A percentile compares a stretch with the other conserved stretches of the same genome.
phyloP scores from a whole-genome alignment of 2,329 filamentous ascomycete genomes.

The Penicillium glabrum region DNA sequence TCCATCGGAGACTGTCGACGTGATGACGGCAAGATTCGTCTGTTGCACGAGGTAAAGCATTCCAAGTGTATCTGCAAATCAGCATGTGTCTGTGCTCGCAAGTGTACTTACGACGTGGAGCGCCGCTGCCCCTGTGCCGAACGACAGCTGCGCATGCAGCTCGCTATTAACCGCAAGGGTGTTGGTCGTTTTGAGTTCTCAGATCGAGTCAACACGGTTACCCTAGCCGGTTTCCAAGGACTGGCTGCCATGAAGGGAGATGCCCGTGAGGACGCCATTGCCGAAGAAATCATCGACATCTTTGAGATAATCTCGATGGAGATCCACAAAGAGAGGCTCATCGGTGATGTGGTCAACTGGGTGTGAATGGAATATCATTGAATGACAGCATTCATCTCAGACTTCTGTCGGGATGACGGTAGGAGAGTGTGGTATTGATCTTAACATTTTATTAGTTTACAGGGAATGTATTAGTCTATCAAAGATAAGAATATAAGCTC shows the following conservation, averaged over 20 bases:
- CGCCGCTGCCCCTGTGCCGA: constrained; percentile 37
- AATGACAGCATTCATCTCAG: background rate
- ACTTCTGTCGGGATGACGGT: background rate
- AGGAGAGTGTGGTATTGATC: background rate
- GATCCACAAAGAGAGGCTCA: constrained; percentile 29
- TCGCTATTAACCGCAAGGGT: constrained; percentile 20
- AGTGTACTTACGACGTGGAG: constrained; percentile 33
- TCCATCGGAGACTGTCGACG: constrained; percentile 36
- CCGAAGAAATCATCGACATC: constrained; percentile 25
- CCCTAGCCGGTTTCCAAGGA: constrained; percentile 32
- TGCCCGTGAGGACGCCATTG: constrained; percentile 19
- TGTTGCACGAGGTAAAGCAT: constrained; percentile 30
- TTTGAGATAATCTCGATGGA: constrained; percentile 30
- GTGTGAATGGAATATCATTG: background rate
- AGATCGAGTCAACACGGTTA: constrained; percentile 28
- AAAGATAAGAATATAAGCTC: background rate
- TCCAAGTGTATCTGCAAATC: constrained; percentile 38
- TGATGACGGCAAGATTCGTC: constrained; percentile 20
- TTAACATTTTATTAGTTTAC: background rate
- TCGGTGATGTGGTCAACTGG: background rate
- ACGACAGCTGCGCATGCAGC: constrained; percentile 33
- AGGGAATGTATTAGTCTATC: background rate
- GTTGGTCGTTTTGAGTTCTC: constrained; percentile 17
- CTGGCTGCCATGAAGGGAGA: constrained; percentile 26
- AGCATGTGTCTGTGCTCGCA: constrained; percentile 32